phyloP scores from a whole-genome alignment of 352 stramenopile species.

The Phytopythium boreale region DNA sequence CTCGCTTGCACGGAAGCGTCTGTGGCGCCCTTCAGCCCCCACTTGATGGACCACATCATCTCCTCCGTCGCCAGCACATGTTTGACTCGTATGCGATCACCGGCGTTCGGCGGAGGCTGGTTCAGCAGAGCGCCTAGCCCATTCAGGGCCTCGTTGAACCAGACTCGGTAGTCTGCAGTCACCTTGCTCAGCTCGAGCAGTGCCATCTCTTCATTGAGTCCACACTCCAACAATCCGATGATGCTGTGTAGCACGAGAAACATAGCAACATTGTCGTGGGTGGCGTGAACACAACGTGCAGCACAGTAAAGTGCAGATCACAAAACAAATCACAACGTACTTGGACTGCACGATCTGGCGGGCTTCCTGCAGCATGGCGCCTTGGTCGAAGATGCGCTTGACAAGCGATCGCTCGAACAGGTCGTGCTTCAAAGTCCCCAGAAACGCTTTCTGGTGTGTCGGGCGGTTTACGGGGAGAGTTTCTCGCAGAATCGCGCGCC shows the following conservation, averaged over 20 bases:
- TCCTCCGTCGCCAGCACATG: conserved; percentile 74
- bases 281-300: neutral
- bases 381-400: conserved; percentile 22
- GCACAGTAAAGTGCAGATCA: neutral
- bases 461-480: conserved; percentile 54
- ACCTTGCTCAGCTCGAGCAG: conserved; percentile 55
- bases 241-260: conserved; percentile 33
- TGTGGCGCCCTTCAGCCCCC: conserved; percentile 75
- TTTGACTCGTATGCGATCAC: conserved; percentile 30
- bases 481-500: conserved; percentile 63
- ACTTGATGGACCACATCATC: conserved; percentile 85
- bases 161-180: conserved; percentile 49
- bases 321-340: conserved; percentile 22
- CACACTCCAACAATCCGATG: conserved; percentile 63
- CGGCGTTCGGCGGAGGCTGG: conserved; percentile 17
- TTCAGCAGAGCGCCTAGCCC: conserved; percentile 37
- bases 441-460: conserved; percentile 57
- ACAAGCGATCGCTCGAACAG: conserved; percentile 67
- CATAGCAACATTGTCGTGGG: neutral
- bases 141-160: conserved; percentile 31
- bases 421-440: conserved; percentile 84
- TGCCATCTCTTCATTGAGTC: conserved; percentile 52
- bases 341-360: conserved; percentile 53
- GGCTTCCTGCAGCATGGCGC: conserved; percentile 38
- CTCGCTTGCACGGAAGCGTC: conserved; percentile 64